Evolutionary conservation across 2,329 filamentous ascomycete genomes (phyloP).

Genomic region (Sporothrix protearum): DNA sequence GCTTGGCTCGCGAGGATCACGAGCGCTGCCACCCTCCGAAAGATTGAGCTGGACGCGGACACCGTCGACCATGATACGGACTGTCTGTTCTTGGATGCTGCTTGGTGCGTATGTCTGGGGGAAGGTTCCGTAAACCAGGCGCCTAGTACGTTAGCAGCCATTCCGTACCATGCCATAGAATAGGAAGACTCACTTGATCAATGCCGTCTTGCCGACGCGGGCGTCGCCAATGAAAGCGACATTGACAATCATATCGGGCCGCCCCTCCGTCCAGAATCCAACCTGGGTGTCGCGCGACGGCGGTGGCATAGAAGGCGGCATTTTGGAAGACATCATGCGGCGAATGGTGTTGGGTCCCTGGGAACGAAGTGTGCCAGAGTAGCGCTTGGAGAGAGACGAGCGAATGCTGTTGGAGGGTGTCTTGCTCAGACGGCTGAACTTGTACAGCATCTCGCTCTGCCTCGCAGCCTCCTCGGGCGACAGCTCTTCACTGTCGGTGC

Average conservation of each 20-base stretch:
- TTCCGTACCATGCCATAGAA: neutral
- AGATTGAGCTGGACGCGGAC: slow-evolving; percentile 26
- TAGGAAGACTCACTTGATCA: slow-evolving; percentile 25
- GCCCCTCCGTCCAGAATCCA: slow-evolving; percentile 22
- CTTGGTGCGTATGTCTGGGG: slow-evolving; percentile 25
- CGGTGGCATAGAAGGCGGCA: neutral
- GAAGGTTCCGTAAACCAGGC: slow-evolving; percentile 26
- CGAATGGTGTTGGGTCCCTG: slow-evolving; percentile 20
- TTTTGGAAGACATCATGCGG: slow-evolving; percentile 23
- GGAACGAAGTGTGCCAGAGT: slow-evolving; percentile 10
- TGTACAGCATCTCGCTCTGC: slow-evolving; percentile 25
- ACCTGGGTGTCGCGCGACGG: neutral
- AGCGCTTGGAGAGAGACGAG: slow-evolving; percentile 17
- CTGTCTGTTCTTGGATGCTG: slow-evolving; percentile 22
- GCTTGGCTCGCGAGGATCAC: slow-evolving; percentile 21
- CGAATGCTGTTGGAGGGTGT: slow-evolving; percentile 16
- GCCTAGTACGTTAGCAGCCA: neutral
- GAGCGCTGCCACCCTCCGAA: slow-evolving; percentile 26
- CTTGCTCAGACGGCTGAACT: slow-evolving; percentile 7
- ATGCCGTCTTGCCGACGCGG: slow-evolving; percentile 27
- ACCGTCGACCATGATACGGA: slow-evolving; percentile 23
- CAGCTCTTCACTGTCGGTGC: neutral
- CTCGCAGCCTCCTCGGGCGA: slow-evolving; percentile 23
- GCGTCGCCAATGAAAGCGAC: slow-evolving; percentile 29
- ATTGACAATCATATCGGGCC: slow-evolving; percentile 29